Evolutionary conservation across 2,329 filamentous ascomycete genomes (phyloP), one percentile per base, ranked within the genome.

Genomic region (Dactylonectria estremocensis): DNA sequence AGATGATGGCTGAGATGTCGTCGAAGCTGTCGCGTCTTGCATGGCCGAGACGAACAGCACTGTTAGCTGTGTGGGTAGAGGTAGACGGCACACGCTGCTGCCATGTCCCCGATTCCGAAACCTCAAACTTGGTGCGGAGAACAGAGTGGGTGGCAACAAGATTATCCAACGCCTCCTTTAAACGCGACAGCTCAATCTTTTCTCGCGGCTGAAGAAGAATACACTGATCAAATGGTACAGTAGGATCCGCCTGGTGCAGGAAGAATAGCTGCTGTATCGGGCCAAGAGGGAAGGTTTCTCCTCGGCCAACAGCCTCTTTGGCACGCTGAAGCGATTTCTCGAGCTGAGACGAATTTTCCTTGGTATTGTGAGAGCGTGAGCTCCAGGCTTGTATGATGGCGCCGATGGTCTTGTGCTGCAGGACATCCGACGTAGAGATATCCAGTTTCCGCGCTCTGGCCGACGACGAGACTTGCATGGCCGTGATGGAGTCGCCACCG

Each of bases 211-310:
- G 49, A 35, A 67, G 55, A 20, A 64, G 64, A 43, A 67, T 59
- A 20, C 20, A 60, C 20, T 67, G 61, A 6, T 67, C 65, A 2
- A 40, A 67, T 43, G 54, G 64, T 18, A 59, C 45, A 13, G 8
- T 20, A 11, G 65, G 48, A 35, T 64, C 43, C 14, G 55, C 20
- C 52, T 67, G 61, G 7, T 67, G 65, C 9, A 67, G 55, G 33
- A 67, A 58, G 28, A 67, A 64, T 33, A 64, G 64, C n/a, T 67
- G 65, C 60, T 67, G 65, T 6, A 67, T 60, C 3, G 65, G 55
- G 0, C 40, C 18, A 16, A 67, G 13, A 50, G 60, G 46, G 31
- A 59, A 18, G 7, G 14, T 6, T n/a, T 52, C 11, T 2, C 11
- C 20, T 35, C 24, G 3, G 31, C 54, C 20, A 6, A 54, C n/a